Evolutionary conservation across 208 protist species (phyloP).

Genomic region (Endotrypanum monterogeii): DNA sequence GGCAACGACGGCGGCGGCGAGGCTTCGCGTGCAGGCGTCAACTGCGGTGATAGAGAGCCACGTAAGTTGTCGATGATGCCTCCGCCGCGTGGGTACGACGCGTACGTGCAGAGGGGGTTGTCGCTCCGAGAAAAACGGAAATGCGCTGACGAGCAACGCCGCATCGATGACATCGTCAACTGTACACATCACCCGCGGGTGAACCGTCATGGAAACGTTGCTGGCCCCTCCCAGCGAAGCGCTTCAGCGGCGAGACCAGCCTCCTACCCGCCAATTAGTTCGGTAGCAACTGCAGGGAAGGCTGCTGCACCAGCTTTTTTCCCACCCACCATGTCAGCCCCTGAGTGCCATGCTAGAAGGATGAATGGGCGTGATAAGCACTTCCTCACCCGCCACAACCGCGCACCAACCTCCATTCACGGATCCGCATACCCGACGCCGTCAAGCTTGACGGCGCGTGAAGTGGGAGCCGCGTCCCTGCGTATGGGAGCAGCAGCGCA

Average conservation of each 20-base stretch:
- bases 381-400: constrained; percentile 13
- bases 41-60: not conserved
- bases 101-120: constrained; percentile 24
- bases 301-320: not conserved
- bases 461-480: not conserved
- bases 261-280: not conserved
- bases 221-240: not conserved
- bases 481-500: not conserved
- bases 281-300: not conserved
- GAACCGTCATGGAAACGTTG: constrained; percentile 1
- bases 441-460: not conserved
- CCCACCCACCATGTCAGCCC: not conserved
- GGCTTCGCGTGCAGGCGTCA: not conserved
- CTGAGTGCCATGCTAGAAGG: constrained; percentile 19
- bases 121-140: constrained; percentile 15
- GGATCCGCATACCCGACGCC: not conserved
- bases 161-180: constrained; percentile 13
- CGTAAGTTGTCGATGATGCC: constrained; percentile 26
- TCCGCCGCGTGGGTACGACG: constrained; percentile 19
- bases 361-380: constrained; percentile 23
- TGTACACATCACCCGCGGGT: constrained; percentile 23
- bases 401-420: not conserved
- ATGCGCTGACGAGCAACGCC: constrained; percentile 17
- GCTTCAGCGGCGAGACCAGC: not conserved
- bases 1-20: not conserved